Percentiles rank a stretch among this genome's conserved stretches.
These are phyloP conservation scores for Auricularia heimuer DNA, from an alignment of 768 basidiomycete genomes.

Conservation along the genomic window DNA sequence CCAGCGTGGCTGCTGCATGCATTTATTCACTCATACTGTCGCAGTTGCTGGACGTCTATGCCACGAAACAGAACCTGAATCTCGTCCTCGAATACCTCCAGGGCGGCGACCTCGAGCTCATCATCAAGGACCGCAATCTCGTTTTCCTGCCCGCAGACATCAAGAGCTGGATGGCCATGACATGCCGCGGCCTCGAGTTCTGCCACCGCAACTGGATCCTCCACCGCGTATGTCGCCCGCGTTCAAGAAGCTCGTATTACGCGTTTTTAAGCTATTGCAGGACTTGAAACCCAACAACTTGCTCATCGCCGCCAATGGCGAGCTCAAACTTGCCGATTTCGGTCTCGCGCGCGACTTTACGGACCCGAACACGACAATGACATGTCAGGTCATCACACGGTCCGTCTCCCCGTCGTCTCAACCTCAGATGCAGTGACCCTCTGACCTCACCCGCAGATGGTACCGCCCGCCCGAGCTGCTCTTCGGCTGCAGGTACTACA, in stretches of 20 bases:
- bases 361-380: constrained; percentile 94
- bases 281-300: constrained; percentile 99
- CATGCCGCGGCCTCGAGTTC: constrained; percentile 93
- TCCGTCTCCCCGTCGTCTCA: constrained; percentile 26
- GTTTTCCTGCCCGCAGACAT: constrained; percentile 94
- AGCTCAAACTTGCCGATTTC: constrained; percentile 96
- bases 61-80: constrained; percentile 91
- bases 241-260: background rate
- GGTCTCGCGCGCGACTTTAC: constrained; percentile 95
- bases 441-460: constrained; percentile 49
- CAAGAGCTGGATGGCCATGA: constrained; percentile 99
- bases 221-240: constrained; percentile 58
- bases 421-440: constrained; percentile 1
- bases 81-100: constrained; percentile 95
- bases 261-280: constrained; percentile 29
- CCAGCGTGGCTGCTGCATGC: background rate
- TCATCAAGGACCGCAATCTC: constrained; percentile 87
- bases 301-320: constrained; percentile 81
- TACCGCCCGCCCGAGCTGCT: constrained; percentile 95
- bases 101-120: constrained; percentile 82
- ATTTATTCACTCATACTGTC: background rate
- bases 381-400: constrained; percentile 96
- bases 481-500: constrained; percentile 84
- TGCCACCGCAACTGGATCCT: constrained; percentile 92
- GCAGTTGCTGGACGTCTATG: constrained; percentile 93